Conservation (phyloP, 73 alveolate genomes). For the Halteria grandinella region DNA sequence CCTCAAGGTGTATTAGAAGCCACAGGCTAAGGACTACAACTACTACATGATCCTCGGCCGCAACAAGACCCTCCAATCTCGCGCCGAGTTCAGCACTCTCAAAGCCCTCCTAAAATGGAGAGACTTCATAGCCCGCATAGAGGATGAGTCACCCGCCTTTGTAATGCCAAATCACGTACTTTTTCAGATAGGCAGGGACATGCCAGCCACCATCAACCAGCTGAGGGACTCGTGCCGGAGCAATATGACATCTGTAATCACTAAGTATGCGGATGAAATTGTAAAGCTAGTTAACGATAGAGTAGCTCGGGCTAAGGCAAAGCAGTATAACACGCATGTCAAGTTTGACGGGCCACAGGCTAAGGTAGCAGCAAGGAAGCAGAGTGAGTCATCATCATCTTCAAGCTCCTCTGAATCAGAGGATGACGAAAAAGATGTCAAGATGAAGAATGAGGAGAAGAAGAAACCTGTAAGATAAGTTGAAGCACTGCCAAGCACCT, state of each 20-base stretch:
- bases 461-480: no score
- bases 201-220: constrained; percentile 35
- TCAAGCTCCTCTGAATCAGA: no score
- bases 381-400: no score
- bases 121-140: constrained; percentile 62
- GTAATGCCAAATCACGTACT: constrained; percentile 60
- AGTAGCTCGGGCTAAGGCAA: no score
- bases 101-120: constrained; percentile 57
- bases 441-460: neutral
- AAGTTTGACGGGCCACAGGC: no score
- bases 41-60: constrained; percentile 40
- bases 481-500: no score
- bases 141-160: constrained; percentile 59
- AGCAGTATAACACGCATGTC: no score
- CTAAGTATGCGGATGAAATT: constrained; percentile 6
- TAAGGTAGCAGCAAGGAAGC: no score
- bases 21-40: constrained; percentile 53
- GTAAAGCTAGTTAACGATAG: neutral
- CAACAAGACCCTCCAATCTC: constrained; percentile 1
- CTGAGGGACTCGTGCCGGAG: constrained; percentile 35
- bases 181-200: constrained; percentile 46
- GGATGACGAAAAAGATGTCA: no score
- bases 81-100: constrained; percentile 20
- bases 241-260: constrained; percentile 1
- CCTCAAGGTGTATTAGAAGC: constrained; percentile 45